phyloP scores from a whole-genome alignment of 2,329 filamentous ascomycete genomes.

The Venturiaceae sp. region DNA sequence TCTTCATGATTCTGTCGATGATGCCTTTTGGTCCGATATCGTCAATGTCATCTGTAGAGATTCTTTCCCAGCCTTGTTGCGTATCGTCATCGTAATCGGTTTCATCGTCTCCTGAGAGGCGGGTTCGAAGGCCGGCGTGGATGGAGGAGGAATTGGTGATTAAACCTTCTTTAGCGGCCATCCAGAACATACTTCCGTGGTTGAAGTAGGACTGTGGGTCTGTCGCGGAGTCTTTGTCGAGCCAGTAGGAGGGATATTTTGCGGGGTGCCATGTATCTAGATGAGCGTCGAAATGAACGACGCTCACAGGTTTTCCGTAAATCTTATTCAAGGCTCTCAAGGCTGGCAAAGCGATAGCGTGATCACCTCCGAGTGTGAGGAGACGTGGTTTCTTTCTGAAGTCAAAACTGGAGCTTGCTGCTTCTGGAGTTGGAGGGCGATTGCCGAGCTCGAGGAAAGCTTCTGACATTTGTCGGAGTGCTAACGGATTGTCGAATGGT shows the following conservation, averaged over 20 bases:
- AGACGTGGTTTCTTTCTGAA: slow-evolving; percentile 37
- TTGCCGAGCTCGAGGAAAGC: slow-evolving; percentile 62
- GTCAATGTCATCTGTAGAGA: slow-evolving; percentile 80
- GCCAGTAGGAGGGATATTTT: slow-evolving; percentile 72
- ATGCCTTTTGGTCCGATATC: slow-evolving; percentile 66
- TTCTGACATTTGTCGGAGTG: slow-evolving; percentile 73
- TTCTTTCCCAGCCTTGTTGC: slow-evolving; percentile 67
- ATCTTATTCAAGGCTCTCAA: slow-evolving; percentile 36
- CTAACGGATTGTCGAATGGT: slow-evolving; percentile 77
- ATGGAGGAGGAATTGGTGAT: slow-evolving; percentile 66
- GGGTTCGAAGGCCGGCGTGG: slow-evolving; percentile 74
- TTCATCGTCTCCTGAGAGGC: slow-evolving; percentile 53
- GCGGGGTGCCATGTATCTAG: slow-evolving; percentile 79
- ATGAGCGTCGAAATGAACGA: slow-evolving; percentile 49
- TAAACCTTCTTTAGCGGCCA: slow-evolving; percentile 71
- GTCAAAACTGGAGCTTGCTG: slow-evolving; percentile 23
- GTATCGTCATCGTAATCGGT: slow-evolving; percentile 64
- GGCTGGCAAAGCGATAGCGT: slow-evolving; percentile 40
- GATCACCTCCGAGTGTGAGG: slow-evolving; percentile 39
- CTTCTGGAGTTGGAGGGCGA: slow-evolving; percentile 26
- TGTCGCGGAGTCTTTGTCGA: slow-evolving; percentile 34
- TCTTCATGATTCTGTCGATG: slow-evolving; percentile 57
- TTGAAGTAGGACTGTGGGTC: slow-evolving; percentile 63
- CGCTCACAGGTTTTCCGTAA: slow-evolving; percentile 34
- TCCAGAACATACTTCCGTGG: slow-evolving; percentile 88